Conservation (phyloP, 1,284 basidiomycete genomes). For the Sporisorium sorghi region DNA sequence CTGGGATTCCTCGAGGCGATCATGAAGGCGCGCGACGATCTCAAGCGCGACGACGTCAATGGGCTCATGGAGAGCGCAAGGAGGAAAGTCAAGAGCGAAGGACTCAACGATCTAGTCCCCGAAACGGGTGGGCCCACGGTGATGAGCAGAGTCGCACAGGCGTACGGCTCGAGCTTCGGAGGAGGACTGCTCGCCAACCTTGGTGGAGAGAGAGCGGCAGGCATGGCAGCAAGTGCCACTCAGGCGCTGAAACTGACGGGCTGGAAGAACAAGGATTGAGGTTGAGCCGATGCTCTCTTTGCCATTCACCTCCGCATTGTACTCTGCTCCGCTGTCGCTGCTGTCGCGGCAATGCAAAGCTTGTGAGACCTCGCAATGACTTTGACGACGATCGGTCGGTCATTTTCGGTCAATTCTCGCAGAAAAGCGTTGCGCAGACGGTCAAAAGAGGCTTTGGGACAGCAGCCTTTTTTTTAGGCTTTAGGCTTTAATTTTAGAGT, state of each 20-base stretch:
- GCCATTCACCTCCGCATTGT: not conserved
- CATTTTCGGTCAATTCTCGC: no score
- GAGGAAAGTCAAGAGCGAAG: slow-evolving; percentile 79
- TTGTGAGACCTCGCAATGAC: no score
- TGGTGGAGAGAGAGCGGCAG: slow-evolving; percentile 34
- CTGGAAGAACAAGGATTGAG: slow-evolving; percentile 39
- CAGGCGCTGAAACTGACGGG: slow-evolving; percentile 36
- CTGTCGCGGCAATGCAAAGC: not conserved
- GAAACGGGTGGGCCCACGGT: slow-evolving; percentile 58
- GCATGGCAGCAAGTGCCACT: slow-evolving; percentile 39
- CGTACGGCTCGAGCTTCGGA: slow-evolving; percentile 40
- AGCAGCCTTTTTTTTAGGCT: no score
- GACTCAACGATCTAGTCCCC: slow-evolving; percentile 60
- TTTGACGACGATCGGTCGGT: no score
- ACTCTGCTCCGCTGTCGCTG: no score
- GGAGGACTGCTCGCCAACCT: slow-evolving; percentile 43
- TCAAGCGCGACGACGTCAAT: slow-evolving; percentile 85
- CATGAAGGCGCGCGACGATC: slow-evolving; percentile 88
- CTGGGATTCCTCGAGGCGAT: slow-evolving; percentile 88
- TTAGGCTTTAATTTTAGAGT: no score
- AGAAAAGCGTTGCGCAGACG: no score
- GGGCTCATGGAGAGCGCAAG: slow-evolving; percentile 95
- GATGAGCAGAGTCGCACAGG: slow-evolving; percentile 60
- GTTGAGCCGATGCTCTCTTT: not conserved
- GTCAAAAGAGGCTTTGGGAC: no score